Conservation (phyloP, 164 flowering plant genomes). For the Warburgia ugandensis region DNA sequence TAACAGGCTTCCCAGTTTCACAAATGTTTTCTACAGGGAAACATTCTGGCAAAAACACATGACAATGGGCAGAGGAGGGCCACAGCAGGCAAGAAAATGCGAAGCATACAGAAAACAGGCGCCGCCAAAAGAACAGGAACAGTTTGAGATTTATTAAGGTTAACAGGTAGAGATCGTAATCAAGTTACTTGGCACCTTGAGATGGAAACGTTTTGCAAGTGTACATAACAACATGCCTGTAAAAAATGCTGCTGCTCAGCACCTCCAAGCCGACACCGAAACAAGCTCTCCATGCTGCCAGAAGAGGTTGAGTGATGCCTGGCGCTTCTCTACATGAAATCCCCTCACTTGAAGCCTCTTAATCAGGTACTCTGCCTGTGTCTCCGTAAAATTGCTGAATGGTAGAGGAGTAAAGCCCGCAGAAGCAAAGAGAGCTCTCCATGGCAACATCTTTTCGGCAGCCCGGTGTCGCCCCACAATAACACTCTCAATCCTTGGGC, state of each 20-base stretch:
- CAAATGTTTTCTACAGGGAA: slow-evolving; percentile 27
- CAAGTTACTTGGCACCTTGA: slow-evolving; percentile 31
- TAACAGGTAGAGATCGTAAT: slow-evolving; percentile 12
- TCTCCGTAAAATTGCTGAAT: slow-evolving; percentile 70
- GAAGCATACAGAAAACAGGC: slow-evolving; percentile 7
- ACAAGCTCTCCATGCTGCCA: slow-evolving; percentile 84
- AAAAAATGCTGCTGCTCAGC: slow-evolving; percentile 30
- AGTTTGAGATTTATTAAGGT: slow-evolving; percentile 7
- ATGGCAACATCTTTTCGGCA: slow-evolving; percentile 43
- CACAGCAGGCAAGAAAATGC: slow-evolving; percentile 25
- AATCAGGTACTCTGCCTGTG: slow-evolving; percentile 75
- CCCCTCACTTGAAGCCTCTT: slow-evolving; percentile 65
- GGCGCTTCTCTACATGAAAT: slow-evolving; percentile 84
- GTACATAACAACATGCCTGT: slow-evolving; percentile 20
- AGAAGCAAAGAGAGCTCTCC: slow-evolving; percentile 54
- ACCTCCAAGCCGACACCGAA: slow-evolving; percentile 84
- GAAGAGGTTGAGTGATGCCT: slow-evolving; percentile 61
- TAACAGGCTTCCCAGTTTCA: slow-evolving; percentile 29
- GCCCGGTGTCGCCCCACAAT: slow-evolving; percentile 35
- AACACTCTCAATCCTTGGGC: slow-evolving; percentile 51
- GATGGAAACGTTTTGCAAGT: slow-evolving; percentile 3
- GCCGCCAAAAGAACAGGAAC: slow-evolving; percentile 5
- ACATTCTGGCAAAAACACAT: slow-evolving; percentile 34
- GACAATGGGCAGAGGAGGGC: slow-evolving; percentile 27
- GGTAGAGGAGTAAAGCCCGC: slow-evolving; percentile 52